Conservation (phyloP, 2,329 filamentous ascomycete genomes). For the Arthrobotrys musiformis region DNA sequence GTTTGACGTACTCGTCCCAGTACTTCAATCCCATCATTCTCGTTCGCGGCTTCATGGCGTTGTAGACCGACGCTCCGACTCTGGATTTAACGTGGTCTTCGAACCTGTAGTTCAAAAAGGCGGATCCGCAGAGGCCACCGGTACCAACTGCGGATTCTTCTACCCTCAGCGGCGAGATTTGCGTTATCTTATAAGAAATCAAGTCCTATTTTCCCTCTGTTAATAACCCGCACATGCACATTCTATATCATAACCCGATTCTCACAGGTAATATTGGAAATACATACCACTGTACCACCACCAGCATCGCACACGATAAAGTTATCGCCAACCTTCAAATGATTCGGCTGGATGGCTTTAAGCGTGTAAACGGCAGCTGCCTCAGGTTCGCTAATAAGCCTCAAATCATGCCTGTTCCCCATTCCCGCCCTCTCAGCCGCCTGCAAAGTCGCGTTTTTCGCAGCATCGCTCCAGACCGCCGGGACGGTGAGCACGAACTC, state of each 20-base stretch:
- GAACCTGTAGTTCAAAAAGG: constrained; percentile 80
- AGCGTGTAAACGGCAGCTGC: constrained; percentile 58
- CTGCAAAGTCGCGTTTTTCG: constrained; percentile 83
- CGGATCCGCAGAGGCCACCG: constrained; percentile 75
- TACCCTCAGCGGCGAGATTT: constrained; percentile 75
- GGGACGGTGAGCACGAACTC: constrained; percentile 84
- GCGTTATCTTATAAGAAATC: constrained; percentile 83
- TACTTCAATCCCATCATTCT: constrained; percentile 73
- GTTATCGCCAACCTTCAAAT: constrained; percentile 70
- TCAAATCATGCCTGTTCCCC: constrained; percentile 65
- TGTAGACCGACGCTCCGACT: constrained; percentile 46
- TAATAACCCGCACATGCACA: constrained; percentile 7
- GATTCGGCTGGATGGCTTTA: constrained; percentile 57
- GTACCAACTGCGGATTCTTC: constrained; percentile 84
- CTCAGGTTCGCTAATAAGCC: constrained; percentile 59
- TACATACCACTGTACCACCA: constrained; percentile 71
- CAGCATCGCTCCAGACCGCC: constrained; percentile 84
- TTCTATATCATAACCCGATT: background rate
- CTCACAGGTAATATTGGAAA: background rate
- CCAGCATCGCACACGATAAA: constrained; percentile 71
- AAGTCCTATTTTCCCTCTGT: constrained; percentile 62
- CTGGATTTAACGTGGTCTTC: constrained; percentile 64
- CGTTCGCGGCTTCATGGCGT: constrained; percentile 56
- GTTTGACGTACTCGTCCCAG: constrained; percentile 86
- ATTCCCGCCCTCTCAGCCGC: constrained; percentile 82